Evolutionary conservation across 805 yeast species (phyloP), one percentile per base, ranked within the genome.

Genomic region (Schwanniomyces yamadae): DNA sequence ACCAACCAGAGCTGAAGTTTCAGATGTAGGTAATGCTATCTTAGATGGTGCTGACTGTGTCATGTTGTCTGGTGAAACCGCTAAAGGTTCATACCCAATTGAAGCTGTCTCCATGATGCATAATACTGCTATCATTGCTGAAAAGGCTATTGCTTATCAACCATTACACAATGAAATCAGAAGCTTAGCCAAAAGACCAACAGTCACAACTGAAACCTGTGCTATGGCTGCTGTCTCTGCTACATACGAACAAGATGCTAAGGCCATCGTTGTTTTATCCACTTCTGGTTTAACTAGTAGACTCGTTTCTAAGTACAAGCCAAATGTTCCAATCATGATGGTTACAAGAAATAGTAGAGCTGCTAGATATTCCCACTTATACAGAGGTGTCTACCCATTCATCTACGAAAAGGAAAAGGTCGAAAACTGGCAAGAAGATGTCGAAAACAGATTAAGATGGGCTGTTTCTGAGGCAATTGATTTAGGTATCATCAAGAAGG

Each of bases 1-100:
- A 73, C 99, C 99, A 71, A 93, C 99, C 66, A 86, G 99, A 77
- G 99, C 99, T 54, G 99, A 93, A 76, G 99, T 93, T 44, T 84
- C 95, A 39, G 99, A 93, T 69, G 99, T 93, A 48, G 99, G 99
- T 74, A 93, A 93, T 72, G 99, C 99, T 55, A 86, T 93, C 52
- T 79, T 93, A 64, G 99, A 93, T 63, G 99, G 99, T 73, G 97
- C 98, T 59, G 99, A 93, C 77, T 93, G 99, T 85, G 98, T 93
- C 65, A 93, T 93, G 99, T 80, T 93, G 66, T 85, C 95, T 40
- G 99, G 99, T 68, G 99, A 93, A 77, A 93, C 99, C 57, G 99
- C 99, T 61, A 93, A 93, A 82, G 99, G 99, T 77, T 81, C 82
- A 78, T 93, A 93, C 78, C 99, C 99, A 66, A 69, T 82, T 47